Base-by-base conservation (phyloP, 805 yeast species). In the Kodamaea laetipori region DNA sequence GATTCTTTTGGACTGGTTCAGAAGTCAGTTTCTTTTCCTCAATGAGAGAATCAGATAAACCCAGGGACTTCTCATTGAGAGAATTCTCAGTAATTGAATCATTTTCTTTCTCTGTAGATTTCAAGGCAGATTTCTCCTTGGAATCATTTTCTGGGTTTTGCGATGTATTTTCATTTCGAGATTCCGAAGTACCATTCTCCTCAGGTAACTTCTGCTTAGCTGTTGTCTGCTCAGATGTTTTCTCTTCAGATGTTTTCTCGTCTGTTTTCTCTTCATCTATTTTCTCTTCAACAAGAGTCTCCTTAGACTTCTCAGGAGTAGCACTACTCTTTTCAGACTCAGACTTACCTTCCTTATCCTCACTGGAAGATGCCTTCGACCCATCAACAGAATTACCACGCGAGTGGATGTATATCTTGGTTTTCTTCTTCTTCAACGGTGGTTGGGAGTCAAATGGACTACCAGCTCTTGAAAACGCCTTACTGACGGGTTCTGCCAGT, bases 401-500 rank as follows among this genome's bases (percentile, higher is more conserved):
- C 3, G 54, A 43, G 26, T 62, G 68, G 16, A 63, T 57, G 50
- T 63, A 63, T 16, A 61, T 56, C 41, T 59, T 61, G 5, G 55
- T 45, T 52, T 60, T 63, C 39, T 55, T 58, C 51, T 57, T 54
- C 45, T 57, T 60, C 8, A 46, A 15, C 6, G 41, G 39, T 8
- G 40, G 38, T 3, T 38, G 38, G 2, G 51, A 26, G 19, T 50
- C 31, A 40, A 55, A 57, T 10, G 62, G 62, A 38, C 60, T 56
- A 12, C 40, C 37, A 4, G 54, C 43, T 13, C 46, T 48, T 6
- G 55, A 45, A 25, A 53, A 51, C 35, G 41, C 31, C 47, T 30
- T 30, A 11, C 19, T 30, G 6, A 10, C 52, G 7, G 51, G 48
- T 13, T 51, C 51, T 6, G 34, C 42, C 52, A 43, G 54, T 4